A percentile compares a stretch with the other conserved stretches of the same genome.
Conservation (phyloP, 2,329 filamentous ascomycete genomes). For the Phialophora tarda region DNA sequence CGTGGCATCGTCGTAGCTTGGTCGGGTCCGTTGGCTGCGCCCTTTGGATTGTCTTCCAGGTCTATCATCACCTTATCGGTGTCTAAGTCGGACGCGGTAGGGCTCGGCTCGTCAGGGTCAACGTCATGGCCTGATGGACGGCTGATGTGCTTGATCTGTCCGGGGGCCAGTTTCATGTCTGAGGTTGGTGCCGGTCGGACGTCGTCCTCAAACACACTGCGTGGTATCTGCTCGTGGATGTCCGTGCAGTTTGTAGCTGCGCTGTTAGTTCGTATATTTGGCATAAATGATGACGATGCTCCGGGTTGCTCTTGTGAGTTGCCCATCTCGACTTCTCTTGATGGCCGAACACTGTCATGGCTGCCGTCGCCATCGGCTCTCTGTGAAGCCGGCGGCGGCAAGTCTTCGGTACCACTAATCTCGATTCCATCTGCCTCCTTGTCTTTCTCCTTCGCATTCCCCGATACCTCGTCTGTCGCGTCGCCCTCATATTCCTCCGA, state of each 20-base stretch:
- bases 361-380: background rate
- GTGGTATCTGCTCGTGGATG: background rate
- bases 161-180: slow-evolving; percentile 5
- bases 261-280: background rate
- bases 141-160: slow-evolving; percentile 23
- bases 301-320: background rate
- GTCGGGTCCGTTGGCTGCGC: background rate
- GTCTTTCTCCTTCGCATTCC: background rate
- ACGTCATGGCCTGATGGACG: slow-evolving; percentile 9
- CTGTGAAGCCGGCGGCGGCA: background rate
- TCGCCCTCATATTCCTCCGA: background rate
- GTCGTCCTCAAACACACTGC: background rate
- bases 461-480: background rate
- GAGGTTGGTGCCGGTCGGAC: slow-evolving; percentile 9
- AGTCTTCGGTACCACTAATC: background rate
- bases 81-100: background rate
- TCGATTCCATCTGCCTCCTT: background rate
- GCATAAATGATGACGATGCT: background rate
- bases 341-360: background rate
- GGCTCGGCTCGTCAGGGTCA: background rate
- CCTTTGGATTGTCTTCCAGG: background rate
- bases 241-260: background rate
- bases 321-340: background rate
- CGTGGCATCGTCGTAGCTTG: background rate
- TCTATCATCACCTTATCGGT: background rate